Evolutionary conservation across 2,329 filamentous ascomycete genomes (phyloP), one percentile per base, ranked within the genome.

Genomic region (Raffaelea arxii): DNA sequence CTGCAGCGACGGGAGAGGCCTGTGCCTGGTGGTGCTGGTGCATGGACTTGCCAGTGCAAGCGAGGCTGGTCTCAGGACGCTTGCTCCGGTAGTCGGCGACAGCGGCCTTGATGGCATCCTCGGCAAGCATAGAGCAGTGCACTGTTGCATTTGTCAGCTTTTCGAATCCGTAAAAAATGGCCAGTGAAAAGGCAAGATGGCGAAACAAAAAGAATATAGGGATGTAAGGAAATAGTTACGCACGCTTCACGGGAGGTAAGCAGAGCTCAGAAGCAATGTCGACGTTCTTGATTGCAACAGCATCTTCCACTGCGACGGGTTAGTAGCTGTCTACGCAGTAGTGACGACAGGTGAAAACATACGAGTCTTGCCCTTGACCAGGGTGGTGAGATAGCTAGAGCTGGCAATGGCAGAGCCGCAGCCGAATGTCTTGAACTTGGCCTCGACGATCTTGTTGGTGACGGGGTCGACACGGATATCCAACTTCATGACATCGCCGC

Each of bases 371-470:
- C 92, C 92, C 53, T 88, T 80, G 53, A 98, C 90, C 50, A 98
- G 73, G 68, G 53, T 54, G 9, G 92, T 98, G 58, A 98, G 69
- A 64, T 98, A 98, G 61, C 85, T 92, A 49, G 86, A 94, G 53
- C 85, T 91, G 38, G 92, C 92, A 66, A 98, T 98, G 54, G 92
- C 92, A 25, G 83, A 89, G 46, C 90, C 90, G 64, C 90, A 96
- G 38, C 90, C 90, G 62, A 96, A 96, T 0, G 90, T 96, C 81
- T 96, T 96, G 79, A 96, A 96, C 69, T 94, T 92, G 63, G 94
- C 90, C 58, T 96, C 91, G 58, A 82, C 82, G 63, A 96, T 96
- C 56, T 82, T 91, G 65, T 92, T 86, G 59, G 81, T 87, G 57
- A 84, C 75, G 54, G 86, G 86, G 68, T 96, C 89, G 58, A 96